Conservation (phyloP, 176 grass and related monocot genomes). For the Canna indica region DNA sequence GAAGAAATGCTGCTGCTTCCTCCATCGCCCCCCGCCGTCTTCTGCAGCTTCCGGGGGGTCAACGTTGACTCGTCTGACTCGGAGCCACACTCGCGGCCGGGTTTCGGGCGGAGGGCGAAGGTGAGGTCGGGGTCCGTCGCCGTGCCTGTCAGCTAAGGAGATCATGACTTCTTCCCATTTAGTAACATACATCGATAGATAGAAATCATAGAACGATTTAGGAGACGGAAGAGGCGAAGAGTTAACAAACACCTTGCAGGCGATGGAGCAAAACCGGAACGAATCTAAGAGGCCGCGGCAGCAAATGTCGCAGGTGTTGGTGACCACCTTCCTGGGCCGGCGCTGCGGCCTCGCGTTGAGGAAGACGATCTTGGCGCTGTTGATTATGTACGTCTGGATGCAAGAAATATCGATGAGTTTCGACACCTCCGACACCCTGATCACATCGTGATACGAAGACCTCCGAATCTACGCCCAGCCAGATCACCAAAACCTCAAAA, state of each 20-base stretch:
- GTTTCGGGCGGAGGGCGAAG: constrained; percentile 22
- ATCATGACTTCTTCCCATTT: too few species aligned
- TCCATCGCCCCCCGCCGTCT: not conserved
- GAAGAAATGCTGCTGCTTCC: constrained; percentile 20
- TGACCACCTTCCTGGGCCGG: constrained; percentile 31
- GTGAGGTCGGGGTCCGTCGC: constrained; percentile 24
- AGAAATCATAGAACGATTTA: not conserved
- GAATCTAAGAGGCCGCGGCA: constrained; percentile 33
- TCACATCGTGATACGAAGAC: constrained; percentile 48
- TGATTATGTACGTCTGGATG: constrained; percentile 40
- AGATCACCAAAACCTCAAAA: not conserved
- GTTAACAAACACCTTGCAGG: constrained; percentile 34
- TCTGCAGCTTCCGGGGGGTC: constrained; percentile 23
- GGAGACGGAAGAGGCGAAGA: not conserved
- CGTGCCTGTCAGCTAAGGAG: constrained; percentile 32
- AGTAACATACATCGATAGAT: too few species aligned
- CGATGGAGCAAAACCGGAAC: constrained; percentile 41
- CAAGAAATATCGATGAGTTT: constrained; percentile 40
- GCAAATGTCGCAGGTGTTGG: constrained; percentile 35
- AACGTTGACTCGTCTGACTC: constrained; percentile 31
- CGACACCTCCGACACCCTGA: constrained; percentile 42
- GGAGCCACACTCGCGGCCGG: constrained; percentile 14
- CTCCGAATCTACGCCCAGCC: constrained; percentile 36
- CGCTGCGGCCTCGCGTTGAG: constrained; percentile 34
- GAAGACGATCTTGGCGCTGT: constrained; percentile 40